Base-by-base conservation (phyloP, 108 stramenopile species). In the Skeletonema menzelii region DNA sequence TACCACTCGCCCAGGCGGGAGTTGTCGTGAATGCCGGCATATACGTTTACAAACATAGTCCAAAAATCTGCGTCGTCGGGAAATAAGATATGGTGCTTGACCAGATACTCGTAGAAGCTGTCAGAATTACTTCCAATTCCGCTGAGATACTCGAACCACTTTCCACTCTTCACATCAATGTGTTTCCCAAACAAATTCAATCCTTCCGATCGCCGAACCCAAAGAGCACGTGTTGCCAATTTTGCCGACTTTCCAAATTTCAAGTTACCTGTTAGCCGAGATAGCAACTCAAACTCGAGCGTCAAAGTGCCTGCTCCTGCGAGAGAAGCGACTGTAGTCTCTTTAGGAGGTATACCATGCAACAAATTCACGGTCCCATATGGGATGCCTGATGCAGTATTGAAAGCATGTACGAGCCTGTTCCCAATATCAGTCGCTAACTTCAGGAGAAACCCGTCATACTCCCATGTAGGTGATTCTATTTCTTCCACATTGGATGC, bases 101-200 rank as follows among this genome's bases (percentile, higher is more conserved):
- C 44, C 35, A 97, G 74, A 73, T 99, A 98, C 82, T 98, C 98
- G 76, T 92, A 96, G 72, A 97, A 97, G 27, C 91, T 93, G 71
- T 98, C 98, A 0, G 92, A 90, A 75, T 98, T 98, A 12, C 77
- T 82, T 14, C 98, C 98, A 65, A 99, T 85, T 2, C 98, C 97
- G 28, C 88, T 86, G 24, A 94, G 59, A 2, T 77, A 38, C 82
- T 99, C 98, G 5, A 81, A 87, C 98, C 98, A 99, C 34, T 56
- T 38, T 40, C 98, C 98, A 17, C 62, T 84, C 7, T 80, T 73
- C 15, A 90, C 75, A 78, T 97, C 82, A 59, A 99, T 93, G 73
- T 99, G 97, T 66, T 97, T 96, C 6, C 98, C 98, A 19, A 97
- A 63, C 22, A 97, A 78, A 49, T 89, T 72, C 27, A 88, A 67